Evolutionary conservation across 495 filamentous ascomycete species (phyloP), one percentile per base, ranked within the genome.

Genomic region (Annulohypoxylon bovei): DNA sequence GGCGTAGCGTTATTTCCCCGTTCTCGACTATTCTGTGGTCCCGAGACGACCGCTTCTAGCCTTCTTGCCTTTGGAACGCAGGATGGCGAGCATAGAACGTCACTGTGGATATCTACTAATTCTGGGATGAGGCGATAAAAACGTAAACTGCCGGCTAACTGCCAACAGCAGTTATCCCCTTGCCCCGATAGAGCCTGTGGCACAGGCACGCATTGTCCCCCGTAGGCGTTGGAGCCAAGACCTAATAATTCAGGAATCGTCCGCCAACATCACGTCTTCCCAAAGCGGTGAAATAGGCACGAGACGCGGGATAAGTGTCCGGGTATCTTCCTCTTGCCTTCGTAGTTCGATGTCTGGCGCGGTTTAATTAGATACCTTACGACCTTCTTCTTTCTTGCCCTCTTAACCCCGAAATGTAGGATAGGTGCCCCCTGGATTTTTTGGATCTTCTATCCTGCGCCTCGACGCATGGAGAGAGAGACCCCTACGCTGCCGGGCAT

Each of bases 181-280:
- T 35, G 22, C 46, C 18, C 30, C 28, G 6, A 58, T 53, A 33
- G 33, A 25, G 1, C 20, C 22, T 40, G 62, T 28, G 50, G 30
- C 50, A 35, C 16, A 33, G 53, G 53, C 32, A 27, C 59, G 67
- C 61, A 61, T 61, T 56, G 55, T 65, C 46, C 54, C 55, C 16
- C 40, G 32, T 4, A 58, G 40, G 14, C 28, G 20, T 54, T 44
- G 20, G 42, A 46, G 53, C 50, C 44, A 44, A 35, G 57, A 14
- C 39, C 20, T 12, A 23, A 35, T 27, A 23, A 27, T 50, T 28
- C 35, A 14, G 37, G 14, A 60, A 12, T 22, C 39, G 37, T 1
- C n/a, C 23, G 8, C 7, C 39, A 55, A 25, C 28, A 35, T 23
- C 46, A 20, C 12, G 14, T 66, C 49, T 18, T 28, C 47, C 23